Evolutionary conservation across 176 grass and related monocot species (phyloP), one percentile per base, ranked within the genome.

Genomic region (Carex pumila): DNA sequence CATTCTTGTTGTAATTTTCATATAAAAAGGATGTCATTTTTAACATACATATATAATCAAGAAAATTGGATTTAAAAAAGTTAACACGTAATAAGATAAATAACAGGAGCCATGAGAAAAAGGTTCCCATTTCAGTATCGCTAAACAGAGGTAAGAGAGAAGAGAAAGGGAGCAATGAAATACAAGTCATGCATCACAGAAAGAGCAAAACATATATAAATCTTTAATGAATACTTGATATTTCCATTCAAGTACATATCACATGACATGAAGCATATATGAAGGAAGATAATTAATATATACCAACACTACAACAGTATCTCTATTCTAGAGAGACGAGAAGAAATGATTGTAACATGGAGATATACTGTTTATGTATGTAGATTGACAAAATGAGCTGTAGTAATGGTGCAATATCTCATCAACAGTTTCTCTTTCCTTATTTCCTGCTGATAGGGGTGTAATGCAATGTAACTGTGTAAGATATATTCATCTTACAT

Each of bases 211-310:
- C 37, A 74, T 15, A 56, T 56, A 55, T 34, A 69, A 11, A 55
- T 43, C 63, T 69, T 53, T 55, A 83, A 54, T 83, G 81, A 68
- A 50, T 66, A 68, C 37, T 83, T 68, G 39, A 64, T 82, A 67
- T 57, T 60, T 63, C 43, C 18, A 83, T 83, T 83, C 79, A 83
- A 83, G 81, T 83, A 63, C 61, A 83, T 63, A 47, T 83, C 81
- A 83, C 62, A 83, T 83, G 61, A 43, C 15, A 66, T n/a, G 21
- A 56, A 83, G 61, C 58, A 69, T 68, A 31, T 62, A 69, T 69
- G 61, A 68, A 63, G 81, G 82, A 76, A 83, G 32, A 15, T 64
- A 65, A 50, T 66, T 30, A 77, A 76, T 53, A 30, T 75, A 54
- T 66, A 62, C 19, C 2, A 3, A 60, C 12, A 76, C 18, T 22